Evolutionary conservation across 1,284 basidiomycete genomes (phyloP).

Genomic region (Cutaneotrichosporon cavernicola): DNA sequence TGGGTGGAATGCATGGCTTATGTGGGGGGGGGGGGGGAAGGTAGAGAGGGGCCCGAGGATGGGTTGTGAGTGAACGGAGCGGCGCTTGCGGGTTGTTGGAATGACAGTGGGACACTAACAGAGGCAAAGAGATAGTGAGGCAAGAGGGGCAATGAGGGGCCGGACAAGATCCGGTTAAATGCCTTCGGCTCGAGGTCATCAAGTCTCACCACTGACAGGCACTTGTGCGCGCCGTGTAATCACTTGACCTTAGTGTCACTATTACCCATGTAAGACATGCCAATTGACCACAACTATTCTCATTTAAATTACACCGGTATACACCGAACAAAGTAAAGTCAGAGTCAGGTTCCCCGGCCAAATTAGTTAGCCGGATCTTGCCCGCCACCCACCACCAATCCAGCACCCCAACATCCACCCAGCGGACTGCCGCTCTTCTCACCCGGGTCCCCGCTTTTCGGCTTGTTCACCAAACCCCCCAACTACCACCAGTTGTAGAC

Average conservation of each 20-base stretch:
- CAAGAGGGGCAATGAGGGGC: background rate
- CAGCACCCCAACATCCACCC: no score
- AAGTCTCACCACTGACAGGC: background rate
- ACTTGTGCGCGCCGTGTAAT: background rate
- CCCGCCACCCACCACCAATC: background rate
- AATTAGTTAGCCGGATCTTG: background rate
- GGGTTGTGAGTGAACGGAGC: background rate
- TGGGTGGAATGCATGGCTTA: background rate
- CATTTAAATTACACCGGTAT: background rate
- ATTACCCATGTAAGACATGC: no score
- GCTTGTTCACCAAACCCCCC: no score
- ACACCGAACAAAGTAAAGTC: background rate
- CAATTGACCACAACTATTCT: no score
- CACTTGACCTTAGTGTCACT: no score
- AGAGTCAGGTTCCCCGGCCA: background rate
- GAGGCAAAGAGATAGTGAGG: background rate
- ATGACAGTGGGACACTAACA: background rate
- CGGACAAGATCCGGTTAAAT: conserved; percentile 13
- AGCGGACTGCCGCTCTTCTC: no score
- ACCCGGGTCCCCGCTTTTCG: no score
- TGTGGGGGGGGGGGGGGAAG: no score
- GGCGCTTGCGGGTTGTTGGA: background rate
- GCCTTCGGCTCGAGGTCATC: conserved; percentile 9
- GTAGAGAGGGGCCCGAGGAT: no score
- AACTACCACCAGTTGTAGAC: no score